These are phyloP conservation scores for Fabrea salina DNA, from an alignment of 169 alveolate genomes.

Conservation along the genomic window DNA sequence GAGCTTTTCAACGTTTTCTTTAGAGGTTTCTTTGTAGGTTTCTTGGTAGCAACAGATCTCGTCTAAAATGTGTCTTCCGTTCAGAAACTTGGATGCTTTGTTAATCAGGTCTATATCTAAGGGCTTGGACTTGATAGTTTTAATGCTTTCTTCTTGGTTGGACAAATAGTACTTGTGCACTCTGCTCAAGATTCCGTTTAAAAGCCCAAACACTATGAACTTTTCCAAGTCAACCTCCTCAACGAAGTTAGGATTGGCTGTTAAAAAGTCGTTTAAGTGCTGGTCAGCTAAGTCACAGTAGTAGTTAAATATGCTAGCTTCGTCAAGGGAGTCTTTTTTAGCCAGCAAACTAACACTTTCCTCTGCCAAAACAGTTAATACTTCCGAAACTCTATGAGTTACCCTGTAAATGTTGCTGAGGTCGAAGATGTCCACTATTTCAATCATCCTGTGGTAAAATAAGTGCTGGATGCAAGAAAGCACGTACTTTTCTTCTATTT, in stretches of 20 bases:
- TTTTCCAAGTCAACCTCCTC: not conserved
- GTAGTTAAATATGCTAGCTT: not conserved
- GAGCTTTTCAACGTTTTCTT: no score
- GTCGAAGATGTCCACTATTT: not conserved
- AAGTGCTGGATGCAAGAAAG: conserved; percentile 13
- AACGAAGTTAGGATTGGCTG: not conserved
- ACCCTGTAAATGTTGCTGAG: conserved; percentile 18
- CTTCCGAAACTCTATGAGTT: not conserved
- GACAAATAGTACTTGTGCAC: conserved; percentile 3
- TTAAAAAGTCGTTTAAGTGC: not conserved
- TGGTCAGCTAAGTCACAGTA: not conserved
- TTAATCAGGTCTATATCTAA: not conserved
- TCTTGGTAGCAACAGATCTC: no score
- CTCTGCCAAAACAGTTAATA: not conserved
- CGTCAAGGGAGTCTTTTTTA: not conserved
- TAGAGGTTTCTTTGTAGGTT: no score
- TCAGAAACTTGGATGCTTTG: not conserved
- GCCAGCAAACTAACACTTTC: not conserved
- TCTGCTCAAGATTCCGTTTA: conserved; percentile 14
- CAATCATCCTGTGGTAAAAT: not conserved
- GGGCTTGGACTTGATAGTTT: not conserved
- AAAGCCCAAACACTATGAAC: not conserved
- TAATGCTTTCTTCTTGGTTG: not conserved
- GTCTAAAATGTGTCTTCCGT: not conserved
- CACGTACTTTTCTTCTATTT: not conserved